Evolutionary conservation across 768 basidiomycete species (phyloP).

Genomic region (Trametes punicea): DNA sequence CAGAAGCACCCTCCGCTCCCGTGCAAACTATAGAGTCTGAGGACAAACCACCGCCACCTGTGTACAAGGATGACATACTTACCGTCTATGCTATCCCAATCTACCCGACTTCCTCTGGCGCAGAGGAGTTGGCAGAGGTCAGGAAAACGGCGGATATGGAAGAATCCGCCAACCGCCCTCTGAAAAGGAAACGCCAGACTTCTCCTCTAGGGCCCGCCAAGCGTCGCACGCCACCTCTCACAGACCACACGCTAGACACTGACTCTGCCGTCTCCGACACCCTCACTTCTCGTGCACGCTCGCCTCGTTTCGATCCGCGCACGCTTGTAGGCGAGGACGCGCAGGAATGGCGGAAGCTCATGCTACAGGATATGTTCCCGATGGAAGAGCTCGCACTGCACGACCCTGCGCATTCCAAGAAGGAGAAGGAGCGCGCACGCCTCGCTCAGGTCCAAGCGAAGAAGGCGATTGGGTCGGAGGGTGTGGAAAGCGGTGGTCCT

Average conservation of each 20-base stretch:
- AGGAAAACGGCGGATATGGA: not conserved
- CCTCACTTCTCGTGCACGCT: constrained; percentile 26
- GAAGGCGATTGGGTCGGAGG: not conserved
- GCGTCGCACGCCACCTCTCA: constrained; percentile 11
- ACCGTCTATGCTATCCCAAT: constrained; percentile 61
- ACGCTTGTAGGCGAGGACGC: constrained; percentile 42
- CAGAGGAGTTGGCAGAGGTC: not conserved
- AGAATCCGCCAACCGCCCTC: not conserved
- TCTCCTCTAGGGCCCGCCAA: constrained; percentile 25
- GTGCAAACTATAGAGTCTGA: constrained; percentile 8
- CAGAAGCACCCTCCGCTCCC: constrained; percentile 38
- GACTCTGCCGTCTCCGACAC: not conserved
- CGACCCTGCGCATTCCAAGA: constrained; percentile 7
- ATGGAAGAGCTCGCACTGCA: constrained; percentile 19
- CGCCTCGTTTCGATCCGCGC: constrained; percentile 29
- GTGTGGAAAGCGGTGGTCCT: not conserved
- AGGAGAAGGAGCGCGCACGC: constrained; percentile 8
- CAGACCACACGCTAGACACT: not conserved
- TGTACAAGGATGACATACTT: constrained; percentile 62
- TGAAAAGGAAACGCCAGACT: constrained; percentile 30
- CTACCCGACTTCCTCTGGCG: constrained; percentile 11
- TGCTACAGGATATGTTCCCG: constrained; percentile 59
- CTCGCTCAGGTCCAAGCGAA: not conserved
- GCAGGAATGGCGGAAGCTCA: constrained; percentile 51
- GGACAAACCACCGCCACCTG: constrained; percentile 36